Evolutionary conservation across 1,139 yeast species (phyloP).

Genomic region (Casaregolazyma suthepensis): DNA sequence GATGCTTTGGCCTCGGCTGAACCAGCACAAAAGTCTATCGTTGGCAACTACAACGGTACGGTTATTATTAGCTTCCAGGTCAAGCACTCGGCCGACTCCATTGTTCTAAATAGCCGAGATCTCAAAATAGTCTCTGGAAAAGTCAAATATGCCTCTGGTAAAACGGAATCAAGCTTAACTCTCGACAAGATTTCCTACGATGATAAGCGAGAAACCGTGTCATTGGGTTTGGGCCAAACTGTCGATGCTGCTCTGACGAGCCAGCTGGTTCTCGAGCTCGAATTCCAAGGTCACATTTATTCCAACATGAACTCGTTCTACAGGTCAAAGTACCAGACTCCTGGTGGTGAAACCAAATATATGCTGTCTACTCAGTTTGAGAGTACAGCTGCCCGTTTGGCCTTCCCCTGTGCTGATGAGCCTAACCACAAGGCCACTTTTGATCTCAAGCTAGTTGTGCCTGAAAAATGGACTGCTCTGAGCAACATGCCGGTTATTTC

Average conservation of each 20-base stretch:
- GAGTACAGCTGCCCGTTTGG: slow-evolving; percentile 79
- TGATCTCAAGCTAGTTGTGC: slow-evolving; percentile 54
- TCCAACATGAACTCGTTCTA: slow-evolving; percentile 79
- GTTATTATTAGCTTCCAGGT: slow-evolving; percentile 42
- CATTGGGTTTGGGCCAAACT: slow-evolving; percentile 35
- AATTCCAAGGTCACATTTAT: slow-evolving; percentile 65
- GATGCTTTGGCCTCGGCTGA: slow-evolving; percentile 32
- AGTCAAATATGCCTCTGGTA: slow-evolving; percentile 14
- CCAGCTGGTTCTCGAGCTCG: slow-evolving; percentile 39
- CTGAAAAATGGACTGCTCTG: slow-evolving; percentile 54
- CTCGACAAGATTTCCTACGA: slow-evolving; percentile 15
- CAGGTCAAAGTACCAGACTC: slow-evolving; percentile 64
- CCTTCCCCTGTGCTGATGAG: slow-evolving; percentile 80
- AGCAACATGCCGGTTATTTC: slow-evolving; percentile 65
- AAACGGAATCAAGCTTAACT: slow-evolving; percentile 16
- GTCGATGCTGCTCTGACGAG: slow-evolving; percentile 14
- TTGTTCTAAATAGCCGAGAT: slow-evolving; percentile 35
- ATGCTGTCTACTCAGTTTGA: slow-evolving; percentile 82
- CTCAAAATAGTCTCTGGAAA: slow-evolving; percentile 14
- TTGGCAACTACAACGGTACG: slow-evolving; percentile 40
- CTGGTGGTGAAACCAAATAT: slow-evolving; percentile 52
- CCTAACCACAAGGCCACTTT: slow-evolving; percentile 72
- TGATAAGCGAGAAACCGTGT: slow-evolving; percentile 12
- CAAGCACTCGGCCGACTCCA: slow-evolving; percentile 27
- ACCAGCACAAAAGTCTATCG: not conserved